Base-by-base conservation (phyloP, 2,329 filamentous ascomycete species). In the Xylaria sp. region DNA sequence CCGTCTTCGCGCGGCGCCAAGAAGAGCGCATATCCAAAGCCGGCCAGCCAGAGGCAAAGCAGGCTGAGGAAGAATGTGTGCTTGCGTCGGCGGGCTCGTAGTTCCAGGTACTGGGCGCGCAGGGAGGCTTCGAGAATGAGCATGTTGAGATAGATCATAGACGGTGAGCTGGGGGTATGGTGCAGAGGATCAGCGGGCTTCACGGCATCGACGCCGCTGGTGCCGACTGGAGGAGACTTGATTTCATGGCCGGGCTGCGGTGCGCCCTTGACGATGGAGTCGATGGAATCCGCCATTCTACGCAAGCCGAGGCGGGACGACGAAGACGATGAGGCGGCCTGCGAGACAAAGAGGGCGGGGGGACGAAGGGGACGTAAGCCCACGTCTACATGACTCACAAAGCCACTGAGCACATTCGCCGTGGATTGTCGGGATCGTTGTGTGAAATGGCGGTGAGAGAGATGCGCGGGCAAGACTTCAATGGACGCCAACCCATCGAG, bases 61-160 rank as follows among this genome's bases (percentile, higher is more conserved):
- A 97, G 85, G 20, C 92, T 86, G 25, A 98, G 85, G 77, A 98
- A 97, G 82, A 98, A 97, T 1, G 94, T 94, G 80, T 99, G 95
- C 76, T 98, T 93, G 18, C 96, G 91, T 57, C 94, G 89, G 51
- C 96, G 91, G 56, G 94, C 92, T 68, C 95, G 92, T 54, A 98
- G 87, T 71, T 94, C 93, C 66, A 99, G 90, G 81, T 97, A 98
- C 77, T 99, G 96, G 28, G 94, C 91, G 73, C 96, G 93, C 43
- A 99, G 86, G 5, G 94, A 97, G 58, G 94, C 94, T 81, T 99
- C 96, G 80, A 99, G 92, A 76, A 99, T 97, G 68, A 99, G 88
- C 28, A 99, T 91, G 82, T 99, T 99, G 76, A 99, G 90, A 83
- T 99, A 99, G 78, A 99, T 98, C 85, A 97, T 96, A 64, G 94